phyloP scores from a whole-genome alignment of 306 rosid genomes.

The Elaeagnus macrophylla region DNA sequence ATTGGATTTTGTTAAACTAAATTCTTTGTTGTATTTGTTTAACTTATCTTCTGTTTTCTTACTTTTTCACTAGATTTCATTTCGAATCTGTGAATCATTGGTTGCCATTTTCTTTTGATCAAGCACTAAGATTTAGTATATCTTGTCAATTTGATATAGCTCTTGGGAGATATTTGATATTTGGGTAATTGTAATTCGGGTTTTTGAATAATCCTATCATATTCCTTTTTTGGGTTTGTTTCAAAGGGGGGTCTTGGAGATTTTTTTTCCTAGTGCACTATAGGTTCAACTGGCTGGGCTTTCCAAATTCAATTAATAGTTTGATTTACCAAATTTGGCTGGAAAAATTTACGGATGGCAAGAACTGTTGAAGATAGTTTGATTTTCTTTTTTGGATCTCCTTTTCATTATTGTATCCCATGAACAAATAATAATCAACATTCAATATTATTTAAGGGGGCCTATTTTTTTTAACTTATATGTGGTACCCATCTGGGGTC shows the following conservation, averaged over 20 bases:
- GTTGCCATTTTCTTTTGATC: not conserved
- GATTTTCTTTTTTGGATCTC: slow-evolving; percentile 5
- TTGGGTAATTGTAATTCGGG: not conserved
- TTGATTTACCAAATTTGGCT: slow-evolving; percentile 5
- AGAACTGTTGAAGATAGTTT: slow-evolving; percentile 4
- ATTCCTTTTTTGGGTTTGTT: not conserved
- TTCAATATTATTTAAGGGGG: not conserved
- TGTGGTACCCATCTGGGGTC: not conserved
- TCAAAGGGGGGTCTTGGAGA: not conserved
- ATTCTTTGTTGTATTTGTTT: not conserved
- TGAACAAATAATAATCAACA: not conserved
- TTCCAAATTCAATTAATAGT: not conserved
- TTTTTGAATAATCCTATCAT: slow-evolving; percentile 1
- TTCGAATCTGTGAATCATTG: slow-evolving; percentile 8
- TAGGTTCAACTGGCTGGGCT: not conserved
- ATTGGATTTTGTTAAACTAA: not conserved
- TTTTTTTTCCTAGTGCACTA: not conserved
- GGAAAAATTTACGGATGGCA: slow-evolving; percentile 1
- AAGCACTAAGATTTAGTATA: not conserved
- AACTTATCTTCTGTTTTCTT: not conserved
- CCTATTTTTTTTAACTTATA: not conserved
- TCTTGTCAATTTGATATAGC: slow-evolving; percentile 14
- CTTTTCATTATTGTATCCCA: slow-evolving; percentile 2
- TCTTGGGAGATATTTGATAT: slow-evolving; percentile 8
- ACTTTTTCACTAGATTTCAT: not conserved